Evolutionary conservation across 1,284 basidiomycete genomes (phyloP).

Genomic region (Peniophora sp.): DNA sequence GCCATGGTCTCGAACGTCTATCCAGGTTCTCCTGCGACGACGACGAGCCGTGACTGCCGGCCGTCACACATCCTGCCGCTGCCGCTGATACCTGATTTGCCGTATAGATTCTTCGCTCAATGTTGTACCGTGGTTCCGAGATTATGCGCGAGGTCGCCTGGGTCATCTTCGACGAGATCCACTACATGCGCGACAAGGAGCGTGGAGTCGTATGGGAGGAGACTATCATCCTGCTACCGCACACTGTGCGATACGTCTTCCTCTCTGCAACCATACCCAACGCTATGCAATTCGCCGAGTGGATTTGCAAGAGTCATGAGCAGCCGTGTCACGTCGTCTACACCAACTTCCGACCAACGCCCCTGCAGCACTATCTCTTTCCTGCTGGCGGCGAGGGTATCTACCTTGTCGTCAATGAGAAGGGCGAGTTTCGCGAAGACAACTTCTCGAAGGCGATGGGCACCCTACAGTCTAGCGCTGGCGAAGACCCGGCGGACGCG

Average conservation of each 20-base stretch:
- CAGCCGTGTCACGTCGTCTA: slow-evolving; percentile 99
- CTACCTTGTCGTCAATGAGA: slow-evolving; percentile 96
- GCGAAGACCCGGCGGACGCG: slow-evolving; percentile 91
- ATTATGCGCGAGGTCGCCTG: slow-evolving; percentile 99
- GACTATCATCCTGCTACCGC: slow-evolving; percentile 95
- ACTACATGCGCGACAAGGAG: slow-evolving; percentile 99
- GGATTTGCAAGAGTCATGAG: slow-evolving; percentile 96
- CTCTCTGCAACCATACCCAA: slow-evolving; percentile 99
- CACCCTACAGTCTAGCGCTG: slow-evolving; percentile 74
- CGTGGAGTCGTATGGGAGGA: slow-evolving; percentile 85
- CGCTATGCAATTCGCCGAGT: slow-evolving; percentile 99
- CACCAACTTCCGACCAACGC: slow-evolving; percentile 97
- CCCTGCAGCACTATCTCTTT: slow-evolving; percentile 97
- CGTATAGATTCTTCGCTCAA: slow-evolving; percentile 88
- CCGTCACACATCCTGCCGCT: background rate
- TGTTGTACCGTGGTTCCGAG: slow-evolving; percentile 98
- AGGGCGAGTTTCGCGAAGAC: slow-evolving; percentile 94
- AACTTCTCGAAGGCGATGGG: slow-evolving; percentile 99
- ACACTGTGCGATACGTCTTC: slow-evolving; percentile 96
- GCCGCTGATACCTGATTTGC: background rate
- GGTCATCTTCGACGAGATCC: slow-evolving; percentile 99
- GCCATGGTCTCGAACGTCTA: background rate
- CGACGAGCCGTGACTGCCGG: background rate
- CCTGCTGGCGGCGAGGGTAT: slow-evolving; percentile 96
- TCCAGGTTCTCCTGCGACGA: background rate